phyloP scores from a whole-genome alignment of 108 stramenopile species.

The Parmales sp. region DNA sequence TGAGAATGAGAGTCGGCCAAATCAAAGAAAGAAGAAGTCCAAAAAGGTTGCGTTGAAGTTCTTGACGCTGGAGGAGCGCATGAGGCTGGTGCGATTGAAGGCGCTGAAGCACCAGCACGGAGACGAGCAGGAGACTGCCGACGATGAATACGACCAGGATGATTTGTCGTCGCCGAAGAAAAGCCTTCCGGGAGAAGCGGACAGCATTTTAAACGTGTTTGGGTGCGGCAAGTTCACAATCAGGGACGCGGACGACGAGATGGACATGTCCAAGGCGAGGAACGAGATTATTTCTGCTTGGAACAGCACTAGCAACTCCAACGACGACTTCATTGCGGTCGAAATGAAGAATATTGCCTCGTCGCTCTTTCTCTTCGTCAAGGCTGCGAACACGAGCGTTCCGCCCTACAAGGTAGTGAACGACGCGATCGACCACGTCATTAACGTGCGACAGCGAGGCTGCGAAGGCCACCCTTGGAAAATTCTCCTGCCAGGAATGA shows the following conservation, averaged over 20 bases:
- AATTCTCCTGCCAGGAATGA: slow-evolving; percentile 60
- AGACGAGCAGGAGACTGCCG: background rate
- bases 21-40: background rate
- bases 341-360: slow-evolving; percentile 70
- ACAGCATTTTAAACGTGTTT: background rate
- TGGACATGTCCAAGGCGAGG: background rate
- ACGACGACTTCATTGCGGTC: slow-evolving; percentile 40
- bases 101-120: slow-evolving; percentile 9
- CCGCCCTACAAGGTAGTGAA: slow-evolving; percentile 79
- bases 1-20: background rate
- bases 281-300: background rate
- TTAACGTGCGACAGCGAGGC: slow-evolving; percentile 72
- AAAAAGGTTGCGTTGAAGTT: slow-evolving; percentile 47
- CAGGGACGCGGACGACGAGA: background rate
- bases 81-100: slow-evolving; percentile 55
- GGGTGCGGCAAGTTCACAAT: background rate
- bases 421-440: slow-evolving; percentile 45
- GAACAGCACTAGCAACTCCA: background rate
- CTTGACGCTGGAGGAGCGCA: slow-evolving; percentile 74
- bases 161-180: too few relatives aligned
- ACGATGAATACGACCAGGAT: background rate
- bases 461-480: slow-evolving; percentile 68
- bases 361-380: slow-evolving; percentile 65
- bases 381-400: slow-evolving; percentile 33
- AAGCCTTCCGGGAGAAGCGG: background rate